Evolutionary conservation across 1,284 basidiomycete species (phyloP).

Genomic region (Tremellales sp.): DNA sequence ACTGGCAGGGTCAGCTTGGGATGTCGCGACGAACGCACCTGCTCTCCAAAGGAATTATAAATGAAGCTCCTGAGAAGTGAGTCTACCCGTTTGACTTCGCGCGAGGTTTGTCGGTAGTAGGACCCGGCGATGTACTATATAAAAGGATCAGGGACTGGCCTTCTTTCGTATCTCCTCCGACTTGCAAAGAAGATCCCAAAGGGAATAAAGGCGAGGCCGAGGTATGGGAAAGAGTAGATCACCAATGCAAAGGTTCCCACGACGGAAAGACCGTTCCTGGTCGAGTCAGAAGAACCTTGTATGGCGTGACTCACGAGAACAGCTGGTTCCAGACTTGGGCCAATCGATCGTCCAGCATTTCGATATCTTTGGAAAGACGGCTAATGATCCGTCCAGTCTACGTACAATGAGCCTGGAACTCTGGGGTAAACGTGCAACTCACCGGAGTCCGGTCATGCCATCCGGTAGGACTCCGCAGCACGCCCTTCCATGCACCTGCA

Average conservation of each 20-base stretch:
- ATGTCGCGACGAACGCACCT: constrained; percentile 15
- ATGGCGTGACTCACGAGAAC: neutral
- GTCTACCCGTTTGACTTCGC: constrained; percentile 42
- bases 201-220: constrained; percentile 32
- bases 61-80: constrained; percentile 32
- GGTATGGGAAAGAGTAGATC: constrained; percentile 30
- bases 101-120: constrained; percentile 35
- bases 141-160: too few relatives aligned
- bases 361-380: constrained; percentile 54
- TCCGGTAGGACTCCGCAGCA: constrained; percentile 25
- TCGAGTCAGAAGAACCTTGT: neutral
- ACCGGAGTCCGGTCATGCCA: constrained; percentile 35
- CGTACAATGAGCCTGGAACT: constrained; percentile 10
- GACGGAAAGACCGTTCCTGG: constrained; percentile 13
- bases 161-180: neutral
- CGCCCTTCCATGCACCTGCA: constrained; percentile 21
- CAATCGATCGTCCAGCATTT: constrained; percentile 32
- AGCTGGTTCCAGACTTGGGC: constrained; percentile 18
- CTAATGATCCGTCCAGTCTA: constrained; percentile 59
- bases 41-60: constrained; percentile 39
- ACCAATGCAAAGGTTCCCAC: constrained; percentile 32
- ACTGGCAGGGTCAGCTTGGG: constrained; percentile 5
- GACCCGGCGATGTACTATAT: constrained; percentile 21
- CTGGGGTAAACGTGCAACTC: constrained; percentile 1
- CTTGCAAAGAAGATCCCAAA: constrained; percentile 28